These are phyloP conservation scores for Linum usitatissimum DNA, from an alignment of 345 rosid genomes.

Conservation along the genomic window DNA sequence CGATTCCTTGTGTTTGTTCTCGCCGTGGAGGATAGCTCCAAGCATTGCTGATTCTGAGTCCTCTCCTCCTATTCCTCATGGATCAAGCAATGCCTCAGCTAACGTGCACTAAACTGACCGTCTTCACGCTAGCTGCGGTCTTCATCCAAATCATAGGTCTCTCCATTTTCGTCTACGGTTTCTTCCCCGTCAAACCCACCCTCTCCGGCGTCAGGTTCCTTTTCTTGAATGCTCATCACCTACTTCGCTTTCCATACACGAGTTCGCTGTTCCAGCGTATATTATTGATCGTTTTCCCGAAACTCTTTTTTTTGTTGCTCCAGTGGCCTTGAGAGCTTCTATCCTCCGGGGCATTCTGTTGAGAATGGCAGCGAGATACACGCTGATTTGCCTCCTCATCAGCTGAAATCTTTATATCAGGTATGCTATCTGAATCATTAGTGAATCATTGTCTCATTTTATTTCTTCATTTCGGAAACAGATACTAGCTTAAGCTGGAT, in stretches of 20 bases:
- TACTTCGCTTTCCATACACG: not conserved
- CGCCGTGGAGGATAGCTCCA: no score
- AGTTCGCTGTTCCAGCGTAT: not conserved
- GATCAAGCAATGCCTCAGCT: constrained; percentile 4
- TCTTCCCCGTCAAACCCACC: constrained; percentile 81
- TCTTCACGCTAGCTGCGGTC: constrained; percentile 32
- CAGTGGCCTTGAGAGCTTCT: constrained; percentile 66
- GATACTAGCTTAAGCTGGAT: no score
- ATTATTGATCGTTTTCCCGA: not conserved
- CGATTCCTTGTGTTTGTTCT: no score
- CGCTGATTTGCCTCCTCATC: constrained; percentile 28
- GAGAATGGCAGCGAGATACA: constrained; percentile 17
- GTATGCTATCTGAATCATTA: constrained; percentile 19
- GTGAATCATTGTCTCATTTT: no score
- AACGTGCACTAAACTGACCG: constrained; percentile 36
- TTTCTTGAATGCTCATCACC: not conserved
- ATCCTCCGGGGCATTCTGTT: constrained; percentile 26
- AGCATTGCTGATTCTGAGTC: no score
- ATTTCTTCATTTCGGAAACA: no score
- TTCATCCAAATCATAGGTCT: constrained; percentile 56
- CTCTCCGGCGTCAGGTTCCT: constrained; percentile 69
- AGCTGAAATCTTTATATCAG: constrained; percentile 47
- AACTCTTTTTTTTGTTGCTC: not conserved
- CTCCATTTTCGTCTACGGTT: constrained; percentile 64
- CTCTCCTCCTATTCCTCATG: not conserved